Evolutionary conservation across 2,329 filamentous ascomycete genomes (phyloP), one percentile per base, ranked within the genome.

Genomic region (Exophiala bonariae): DNA sequence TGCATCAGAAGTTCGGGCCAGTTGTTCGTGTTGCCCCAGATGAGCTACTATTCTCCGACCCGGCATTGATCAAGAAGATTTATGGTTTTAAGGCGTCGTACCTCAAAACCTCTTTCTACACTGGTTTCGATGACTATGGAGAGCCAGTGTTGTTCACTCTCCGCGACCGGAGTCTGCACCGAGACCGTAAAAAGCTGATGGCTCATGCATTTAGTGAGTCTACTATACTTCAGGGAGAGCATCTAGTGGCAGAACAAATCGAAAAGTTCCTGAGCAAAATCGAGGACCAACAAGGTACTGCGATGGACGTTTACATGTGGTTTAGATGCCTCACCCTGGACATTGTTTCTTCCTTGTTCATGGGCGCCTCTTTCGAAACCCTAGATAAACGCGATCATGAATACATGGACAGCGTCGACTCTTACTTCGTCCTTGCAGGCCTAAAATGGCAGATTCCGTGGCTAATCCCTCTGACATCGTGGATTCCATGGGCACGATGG

Each of bases 1-100:
- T 79, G 0, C 76, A 80, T 47, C 43, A 59, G 7, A 44, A 65
- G 40, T 74, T 77, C 48, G 76, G 75, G 11, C 59, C 70, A 0
- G 69, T 65, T 1, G 72, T 78, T 1, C 72, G 75, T 3, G 63
- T 77, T 7, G 68, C 66, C 0, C 75, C 75, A 0, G 63, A 68
- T 34, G 72, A 77, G 52, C 60, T 78, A 7, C 63, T 67, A 2
- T 70, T 68, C 54, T 68, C 66, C 45, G 65, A 59, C 18, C 60
- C 75, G 0, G 59, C 67, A 0, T 76, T 76, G 0, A 49, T 79
- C 23, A 67, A 70, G 8, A 69, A 68, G 0, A 79, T 80, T n/a
- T 80, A 80, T 57, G 75, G 77, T 0, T 70, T 76, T 1, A 76
- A 77, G 1, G 73, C 67, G 31, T 68, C 68, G 0, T 80, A 73